These are phyloP conservation scores for Eucalyptus erythrocorys DNA, from an alignment of 345 rosid species.

Conservation along the genomic window DNA sequence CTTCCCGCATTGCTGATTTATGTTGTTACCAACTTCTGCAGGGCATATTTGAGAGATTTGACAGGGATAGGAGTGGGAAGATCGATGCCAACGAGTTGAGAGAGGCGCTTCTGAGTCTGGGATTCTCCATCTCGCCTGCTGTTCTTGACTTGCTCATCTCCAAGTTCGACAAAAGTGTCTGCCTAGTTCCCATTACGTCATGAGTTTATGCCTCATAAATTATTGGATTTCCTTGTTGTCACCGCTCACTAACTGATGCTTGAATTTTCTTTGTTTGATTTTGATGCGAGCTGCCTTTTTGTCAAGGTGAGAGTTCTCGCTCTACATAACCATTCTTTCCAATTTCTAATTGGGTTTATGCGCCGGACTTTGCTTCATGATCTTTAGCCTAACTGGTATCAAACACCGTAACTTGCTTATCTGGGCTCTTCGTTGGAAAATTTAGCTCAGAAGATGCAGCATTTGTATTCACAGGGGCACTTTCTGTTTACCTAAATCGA, in stretches of 20 bases:
- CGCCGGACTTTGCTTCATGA: no score
- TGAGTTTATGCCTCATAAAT: neutral
- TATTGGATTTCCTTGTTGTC: neutral
- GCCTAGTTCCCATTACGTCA: neutral
- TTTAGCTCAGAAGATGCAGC: neutral
- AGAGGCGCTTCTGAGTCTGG: constrained; percentile 71
- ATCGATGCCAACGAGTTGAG: constrained; percentile 72
- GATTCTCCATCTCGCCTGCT: constrained; percentile 62
- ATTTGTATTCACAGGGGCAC: neutral
- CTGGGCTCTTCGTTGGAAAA: no score
- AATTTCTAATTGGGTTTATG: no score
- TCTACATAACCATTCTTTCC: neutral
- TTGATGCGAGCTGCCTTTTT: constrained; percentile 70
- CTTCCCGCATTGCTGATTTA: no score
- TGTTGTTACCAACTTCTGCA: no score
- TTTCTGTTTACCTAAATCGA: neutral
- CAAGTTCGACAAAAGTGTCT: constrained; percentile 55
- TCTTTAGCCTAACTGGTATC: no score
- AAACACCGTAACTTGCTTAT: no score
- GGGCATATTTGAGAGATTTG: no score
- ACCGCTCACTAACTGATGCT: neutral
- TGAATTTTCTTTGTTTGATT: neutral
- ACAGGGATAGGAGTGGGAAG: no score
- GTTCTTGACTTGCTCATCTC: constrained; percentile 68
- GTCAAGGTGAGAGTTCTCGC: constrained; percentile 48